Evolutionary conservation across 768 basidiomycete species (phyloP).

Genomic region (Lentinus brumalis): DNA sequence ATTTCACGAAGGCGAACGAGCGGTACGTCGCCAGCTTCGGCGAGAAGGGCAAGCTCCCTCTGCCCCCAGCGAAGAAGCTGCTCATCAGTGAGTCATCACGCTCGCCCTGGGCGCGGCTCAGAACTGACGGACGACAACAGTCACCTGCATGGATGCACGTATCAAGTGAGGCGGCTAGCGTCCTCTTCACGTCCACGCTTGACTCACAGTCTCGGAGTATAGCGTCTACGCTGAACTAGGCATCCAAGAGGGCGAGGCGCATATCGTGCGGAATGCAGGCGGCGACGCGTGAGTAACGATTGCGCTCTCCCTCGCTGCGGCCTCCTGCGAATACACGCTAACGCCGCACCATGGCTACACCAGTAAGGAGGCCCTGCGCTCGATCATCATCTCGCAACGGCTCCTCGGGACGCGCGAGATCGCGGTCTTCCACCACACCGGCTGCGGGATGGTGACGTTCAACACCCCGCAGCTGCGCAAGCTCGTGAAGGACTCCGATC

Average conservation of each 20-base stretch:
- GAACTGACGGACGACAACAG: slow-evolving; percentile 28
- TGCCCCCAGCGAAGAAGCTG: slow-evolving; percentile 46
- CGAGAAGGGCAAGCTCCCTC: slow-evolving; percentile 41
- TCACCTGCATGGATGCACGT: slow-evolving; percentile 78
- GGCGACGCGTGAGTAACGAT: slow-evolving; percentile 53
- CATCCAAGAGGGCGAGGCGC: slow-evolving; percentile 66
- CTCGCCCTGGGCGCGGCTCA: background rate
- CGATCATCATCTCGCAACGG: slow-evolving; percentile 71
- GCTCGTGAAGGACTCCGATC: slow-evolving; percentile 49
- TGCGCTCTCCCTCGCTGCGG: background rate
- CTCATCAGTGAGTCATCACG: slow-evolving; percentile 35
- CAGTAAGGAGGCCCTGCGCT: slow-evolving; percentile 66
- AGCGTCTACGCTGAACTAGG: slow-evolving; percentile 63
- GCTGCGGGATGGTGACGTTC: slow-evolving; percentile 75
- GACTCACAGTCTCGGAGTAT: slow-evolving; percentile 4
- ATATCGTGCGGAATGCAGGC: slow-evolving; percentile 76
- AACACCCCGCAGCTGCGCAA: slow-evolving; percentile 48
- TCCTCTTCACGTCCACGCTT: slow-evolving; percentile 1
- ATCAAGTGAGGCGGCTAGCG: slow-evolving; percentile 49
- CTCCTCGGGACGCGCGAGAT: slow-evolving; percentile 71
- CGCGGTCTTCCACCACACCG: slow-evolving; percentile 70
- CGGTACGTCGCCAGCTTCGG: slow-evolving; percentile 49
- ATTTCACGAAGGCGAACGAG: slow-evolving; percentile 45
- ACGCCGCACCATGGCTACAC: background rate
- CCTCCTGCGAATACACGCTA: background rate